Evolutionary conservation across 2,329 filamentous ascomycete genomes (phyloP), one percentile per base, ranked within the genome.

Genomic region (Fusarium armeniacum): DNA sequence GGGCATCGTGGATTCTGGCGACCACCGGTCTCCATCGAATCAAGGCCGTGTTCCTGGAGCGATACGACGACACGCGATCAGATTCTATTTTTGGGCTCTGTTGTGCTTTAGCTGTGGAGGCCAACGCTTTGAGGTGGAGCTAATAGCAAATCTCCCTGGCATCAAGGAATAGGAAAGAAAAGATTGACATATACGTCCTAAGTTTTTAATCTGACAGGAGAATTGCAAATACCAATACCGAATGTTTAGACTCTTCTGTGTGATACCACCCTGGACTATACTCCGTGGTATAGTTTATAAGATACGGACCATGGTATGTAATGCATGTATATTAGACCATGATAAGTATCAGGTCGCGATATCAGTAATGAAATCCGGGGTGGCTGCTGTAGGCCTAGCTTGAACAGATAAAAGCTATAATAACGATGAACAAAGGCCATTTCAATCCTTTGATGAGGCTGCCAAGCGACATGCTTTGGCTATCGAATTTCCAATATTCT

Each of bases 21-120:
- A 70, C 65, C 63, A 53, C 54, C 46, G n/a, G 36, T 15, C 40
- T 52, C 32, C 35, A 43, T 40, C 54, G 35, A 70, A 66, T 67
- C 59, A 61, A 58, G 55, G 45, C 51, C 32, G 30, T 62, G 68
- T 69, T 71, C 62, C 54, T 70, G 63, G 58, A 41, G 50, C 63
- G 54, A 70, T 65, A 67, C 58, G 51, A 60, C 20, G 47, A 67
- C 72, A 75, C 73, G 67, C 65, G 73, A 75, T 55, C 62, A 65
- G 16, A 54, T 65, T 64, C 72, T 73, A 75, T 75, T 75, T 75
- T 75, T 75, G 60, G 62, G 33, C 46, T 28, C 24, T 56, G 26
- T 30, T 26, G 32, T 57, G 54, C 33, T 57, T 59, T 57, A 45
- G 57, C 24, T 36, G 32, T 28, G 36, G 49, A 54, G 60, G 47